Percentiles rank a stretch among this genome's conserved stretches.
phyloP scores from a whole-genome alignment of 2,329 filamentous ascomycete species.

The Biscogniauxia mediterranea region DNA sequence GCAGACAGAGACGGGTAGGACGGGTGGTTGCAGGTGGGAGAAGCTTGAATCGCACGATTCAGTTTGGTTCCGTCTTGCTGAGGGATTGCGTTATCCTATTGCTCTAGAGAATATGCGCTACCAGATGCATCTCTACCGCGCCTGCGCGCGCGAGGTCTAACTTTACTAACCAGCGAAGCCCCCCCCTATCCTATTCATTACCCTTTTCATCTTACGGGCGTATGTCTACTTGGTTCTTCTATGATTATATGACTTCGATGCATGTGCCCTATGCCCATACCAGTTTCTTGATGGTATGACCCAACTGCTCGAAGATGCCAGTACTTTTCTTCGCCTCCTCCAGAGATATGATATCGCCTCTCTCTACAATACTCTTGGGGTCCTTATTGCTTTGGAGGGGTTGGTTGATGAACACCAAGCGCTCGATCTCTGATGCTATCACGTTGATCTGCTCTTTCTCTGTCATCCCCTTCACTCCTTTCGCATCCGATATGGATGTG shows the following conservation, averaged over 20 bases:
- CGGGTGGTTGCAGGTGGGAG: constrained; percentile 57
- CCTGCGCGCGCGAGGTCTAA: constrained; percentile 8
- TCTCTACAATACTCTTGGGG: constrained; percentile 49
- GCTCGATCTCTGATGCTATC: constrained; percentile 75
- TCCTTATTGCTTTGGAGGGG: constrained; percentile 28
- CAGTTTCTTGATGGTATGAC: constrained; percentile 88
- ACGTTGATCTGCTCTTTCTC: constrained; percentile 57
- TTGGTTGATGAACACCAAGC: constrained; percentile 55
- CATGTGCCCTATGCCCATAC: constrained; percentile 65
- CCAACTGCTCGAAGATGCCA: constrained; percentile 79
- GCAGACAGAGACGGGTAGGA: constrained; percentile 15
- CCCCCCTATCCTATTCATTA: no score
- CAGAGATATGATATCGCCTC: constrained; percentile 74
- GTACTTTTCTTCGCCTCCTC: constrained; percentile 85
- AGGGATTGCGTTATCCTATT: constrained; percentile 73
- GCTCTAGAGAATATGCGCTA: constrained; percentile 92
- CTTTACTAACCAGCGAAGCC: neutral
- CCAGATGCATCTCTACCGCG: constrained; percentile 79
- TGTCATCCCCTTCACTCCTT: constrained; percentile 44
- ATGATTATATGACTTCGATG: constrained; percentile 10
- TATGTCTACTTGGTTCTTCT: neutral
- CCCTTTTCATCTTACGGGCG: neutral
- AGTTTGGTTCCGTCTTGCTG: constrained; percentile 76
- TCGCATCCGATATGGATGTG: constrained; percentile 55
- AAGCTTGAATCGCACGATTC: constrained; percentile 75